Percentiles rank a stretch among this genome's conserved stretches.
These are phyloP conservation scores for Fusarium mexicanum DNA, from an alignment of 2,329 filamentous ascomycete species.

Conservation along the genomic window DNA sequence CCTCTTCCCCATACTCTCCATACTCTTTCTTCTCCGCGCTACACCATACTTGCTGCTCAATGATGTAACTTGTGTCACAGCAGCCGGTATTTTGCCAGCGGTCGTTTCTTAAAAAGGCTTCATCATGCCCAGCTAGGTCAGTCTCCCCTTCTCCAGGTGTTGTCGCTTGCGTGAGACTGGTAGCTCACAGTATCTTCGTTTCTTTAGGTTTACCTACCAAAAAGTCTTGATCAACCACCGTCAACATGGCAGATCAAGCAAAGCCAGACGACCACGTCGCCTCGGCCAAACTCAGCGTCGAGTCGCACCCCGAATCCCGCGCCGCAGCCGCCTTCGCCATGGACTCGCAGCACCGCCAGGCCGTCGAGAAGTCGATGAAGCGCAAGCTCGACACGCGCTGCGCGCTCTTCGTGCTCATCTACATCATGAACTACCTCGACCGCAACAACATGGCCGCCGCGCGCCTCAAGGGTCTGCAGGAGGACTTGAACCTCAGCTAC, in stretches of 20 bases:
- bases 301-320: constrained; percentile 22
- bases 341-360: constrained; percentile 59
- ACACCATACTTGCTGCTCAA: not conserved
- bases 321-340: constrained; percentile 13
- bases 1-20: constrained; percentile 24
- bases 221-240: not conserved
- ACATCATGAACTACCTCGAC: constrained; percentile 78
- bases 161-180: not conserved
- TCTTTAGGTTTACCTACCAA: too few species aligned
- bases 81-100: not conserved
- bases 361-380: constrained; percentile 71
- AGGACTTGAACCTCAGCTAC: constrained; percentile 64
- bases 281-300: constrained; percentile 31
- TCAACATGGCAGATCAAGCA: constrained; percentile 7
- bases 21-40: constrained; percentile 1
- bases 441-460: constrained; percentile 76
- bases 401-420: constrained; percentile 77
- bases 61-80: constrained; percentile 19
- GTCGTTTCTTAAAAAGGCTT: constrained; percentile 6
- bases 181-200: not conserved
- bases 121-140: not conserved
- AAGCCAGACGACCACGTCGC: constrained; percentile 32
- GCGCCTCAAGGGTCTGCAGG: constrained; percentile 70
- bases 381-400: constrained; percentile 76
- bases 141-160: not conserved